phyloP scores from a whole-genome alignment of 78 protist genomes.

The Capsaspora owczarzaki region DNA sequence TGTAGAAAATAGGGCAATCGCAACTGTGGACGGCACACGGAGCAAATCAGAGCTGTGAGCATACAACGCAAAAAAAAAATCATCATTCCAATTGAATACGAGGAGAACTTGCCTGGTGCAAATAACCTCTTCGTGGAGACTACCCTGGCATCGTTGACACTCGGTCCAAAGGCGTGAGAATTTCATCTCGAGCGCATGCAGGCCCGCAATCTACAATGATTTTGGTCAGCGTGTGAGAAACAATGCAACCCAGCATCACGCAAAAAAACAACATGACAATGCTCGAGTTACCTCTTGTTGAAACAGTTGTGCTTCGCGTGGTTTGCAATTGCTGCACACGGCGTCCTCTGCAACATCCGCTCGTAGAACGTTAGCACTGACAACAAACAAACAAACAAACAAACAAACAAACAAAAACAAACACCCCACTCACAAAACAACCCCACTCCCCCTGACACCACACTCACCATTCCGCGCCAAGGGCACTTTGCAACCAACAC shows the following conservation, averaged over 20 bases:
- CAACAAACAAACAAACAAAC: neutral
- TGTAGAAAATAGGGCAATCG: conserved; percentile 97
- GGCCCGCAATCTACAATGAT: conserved; percentile 15
- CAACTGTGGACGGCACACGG: conserved; percentile 12
- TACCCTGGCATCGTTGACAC: conserved; percentile 95
- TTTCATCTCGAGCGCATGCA: conserved; percentile 43
- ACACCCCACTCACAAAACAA: neutral
- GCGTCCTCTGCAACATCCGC: conserved; percentile 18
- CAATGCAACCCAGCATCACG: no score
- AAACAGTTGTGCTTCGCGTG: conserved; percentile 1
- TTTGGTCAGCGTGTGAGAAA: no score
- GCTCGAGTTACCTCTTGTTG: conserved; percentile 1
- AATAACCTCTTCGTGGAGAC: conserved; percentile 66
- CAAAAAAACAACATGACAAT: conserved; percentile 39
- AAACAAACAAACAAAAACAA: neutral
- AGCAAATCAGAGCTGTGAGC: conserved; percentile 20
- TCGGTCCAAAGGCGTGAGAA: conserved; percentile 90
- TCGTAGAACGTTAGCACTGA: no score
- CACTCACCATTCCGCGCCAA: neutral
- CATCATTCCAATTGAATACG: neutral
- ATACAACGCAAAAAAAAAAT: conserved; percentile 12
- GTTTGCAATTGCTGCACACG: conserved; percentile 35
- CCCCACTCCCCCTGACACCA: neutral
- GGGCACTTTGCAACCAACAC: conserved; percentile 62
- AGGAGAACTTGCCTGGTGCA: conserved; percentile 42